A percentile compares a stretch with the other conserved stretches of the same genome.
Evolutionary conservation across 768 basidiomycete species (phyloP).

Genomic region (Collybia mongolica): DNA sequence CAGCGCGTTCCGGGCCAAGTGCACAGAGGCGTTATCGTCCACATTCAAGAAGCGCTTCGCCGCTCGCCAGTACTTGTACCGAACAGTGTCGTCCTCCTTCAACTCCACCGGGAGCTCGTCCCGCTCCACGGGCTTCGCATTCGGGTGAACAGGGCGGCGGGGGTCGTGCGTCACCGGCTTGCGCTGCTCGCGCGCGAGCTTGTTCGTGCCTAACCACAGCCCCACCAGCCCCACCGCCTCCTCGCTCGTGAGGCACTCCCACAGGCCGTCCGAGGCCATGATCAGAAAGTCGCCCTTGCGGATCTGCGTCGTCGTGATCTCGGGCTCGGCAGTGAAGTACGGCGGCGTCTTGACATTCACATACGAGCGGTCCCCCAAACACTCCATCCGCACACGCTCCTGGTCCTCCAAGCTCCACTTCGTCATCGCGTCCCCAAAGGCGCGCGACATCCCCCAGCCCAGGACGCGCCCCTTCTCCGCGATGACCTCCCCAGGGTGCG

Average conservation of each 20-base stretch:
- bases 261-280: constrained; percentile 54
- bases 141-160: background rate
- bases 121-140: background rate
- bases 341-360: constrained; percentile 32
- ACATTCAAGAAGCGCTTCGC: constrained; percentile 39
- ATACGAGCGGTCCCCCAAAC: constrained; percentile 28
- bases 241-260: constrained; percentile 51
- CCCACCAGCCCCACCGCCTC: constrained; percentile 48
- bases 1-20: constrained; percentile 53
- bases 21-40: constrained; percentile 44
- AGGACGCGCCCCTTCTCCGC: constrained; percentile 24
- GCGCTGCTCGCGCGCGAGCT: constrained; percentile 7
- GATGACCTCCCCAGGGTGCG: constrained; percentile 32
- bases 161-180: too few relatives aligned
- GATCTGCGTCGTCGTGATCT: constrained; percentile 40
- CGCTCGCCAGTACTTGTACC: constrained; percentile 34
- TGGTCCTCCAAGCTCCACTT: constrained; percentile 44
- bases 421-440: constrained; percentile 44
- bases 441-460: constrained; percentile 35
- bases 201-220: constrained; percentile 21
- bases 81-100: constrained; percentile 26
- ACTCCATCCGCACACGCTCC: constrained; percentile 26
- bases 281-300: constrained; percentile 55
- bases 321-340: constrained; percentile 45
- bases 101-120: constrained; percentile 31